Base-by-base conservation (phyloP, 2,329 filamentous ascomycete species). In the Chaetomium sp. region DNA sequence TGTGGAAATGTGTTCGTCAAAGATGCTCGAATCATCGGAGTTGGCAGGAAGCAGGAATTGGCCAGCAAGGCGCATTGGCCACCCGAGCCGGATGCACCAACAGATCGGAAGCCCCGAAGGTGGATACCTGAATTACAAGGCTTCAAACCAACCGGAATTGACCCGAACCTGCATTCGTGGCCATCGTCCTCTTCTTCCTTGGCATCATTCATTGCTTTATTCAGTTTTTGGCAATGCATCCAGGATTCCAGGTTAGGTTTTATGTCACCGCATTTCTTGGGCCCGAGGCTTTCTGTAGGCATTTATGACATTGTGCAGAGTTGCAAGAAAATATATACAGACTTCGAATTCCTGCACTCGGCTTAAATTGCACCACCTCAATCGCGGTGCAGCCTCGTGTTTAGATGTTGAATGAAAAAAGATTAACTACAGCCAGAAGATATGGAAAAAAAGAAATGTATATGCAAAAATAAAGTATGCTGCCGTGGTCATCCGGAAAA, bases 21-120 rank as follows among this genome's bases (percentile, higher is more conserved):
- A 57, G 64, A 63, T 57, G 45, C 42, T 64, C 54, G 61, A 64
- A 66, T 63, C 55, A 12, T 54, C 61, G 58, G 55, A 57, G 61
- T 61, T 62, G 65, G 65, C 65, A 67, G 65, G 65, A 67, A 67
- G 65, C 65, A 67, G 65, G 65, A 67, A 67, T 67, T 67, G 65
- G 65, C 65, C 65, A 67, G 65, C 65, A 53, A 60, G 62, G 62
- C 65, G 65, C 65, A 64, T 64, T 64, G 65, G 55, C 65, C 65
- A 67, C 61, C 57, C 27, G 60, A 25, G 23, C 4, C 33, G 25
- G 51, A 10, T 60, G 35, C 9, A 31, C 56, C 50, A 62, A 56
- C 21, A 33, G 45, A 33, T 25, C 49, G 38, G 33, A 47, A 35
- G 29, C 23, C 23, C 45, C n/a, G n/a, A 42, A 19, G 38, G 7